Evolutionary conservation across 257 asterid genomes (phyloP).

Genomic region (Solanum commersonii): DNA sequence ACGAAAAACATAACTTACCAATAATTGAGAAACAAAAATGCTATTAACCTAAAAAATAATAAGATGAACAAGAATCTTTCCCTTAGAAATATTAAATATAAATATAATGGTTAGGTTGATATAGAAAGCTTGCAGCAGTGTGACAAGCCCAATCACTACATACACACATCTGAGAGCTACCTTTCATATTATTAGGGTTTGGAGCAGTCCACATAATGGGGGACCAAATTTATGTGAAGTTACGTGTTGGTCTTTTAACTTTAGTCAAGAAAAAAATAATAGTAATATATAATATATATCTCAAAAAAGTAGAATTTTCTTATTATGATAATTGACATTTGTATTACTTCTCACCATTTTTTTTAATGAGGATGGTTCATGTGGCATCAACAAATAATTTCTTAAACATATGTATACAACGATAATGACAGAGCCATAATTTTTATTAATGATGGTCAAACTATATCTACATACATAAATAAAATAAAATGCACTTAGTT

Average conservation of each 20-base stretch:
- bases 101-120: background rate
- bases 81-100: background rate
- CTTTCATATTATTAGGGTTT: background rate
- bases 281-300: background rate
- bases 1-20: background rate
- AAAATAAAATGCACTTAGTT: background rate
- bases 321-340: background rate
- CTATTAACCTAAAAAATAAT: background rate
- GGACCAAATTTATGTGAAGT: background rate
- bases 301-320: background rate
- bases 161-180: background rate
- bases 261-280: background rate
- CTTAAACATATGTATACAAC: background rate
- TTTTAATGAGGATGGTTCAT: background rate
- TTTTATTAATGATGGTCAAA: background rate
- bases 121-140: background rate
- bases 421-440: background rate
- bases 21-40: background rate
- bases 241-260: background rate
- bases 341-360: background rate
- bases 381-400: background rate
- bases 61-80: background rate
- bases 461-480: background rate
- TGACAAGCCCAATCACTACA: background rate
- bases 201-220: background rate